phyloP scores from a whole-genome alignment of 75 land plant species.

The Selaginella tamariscina region DNA sequence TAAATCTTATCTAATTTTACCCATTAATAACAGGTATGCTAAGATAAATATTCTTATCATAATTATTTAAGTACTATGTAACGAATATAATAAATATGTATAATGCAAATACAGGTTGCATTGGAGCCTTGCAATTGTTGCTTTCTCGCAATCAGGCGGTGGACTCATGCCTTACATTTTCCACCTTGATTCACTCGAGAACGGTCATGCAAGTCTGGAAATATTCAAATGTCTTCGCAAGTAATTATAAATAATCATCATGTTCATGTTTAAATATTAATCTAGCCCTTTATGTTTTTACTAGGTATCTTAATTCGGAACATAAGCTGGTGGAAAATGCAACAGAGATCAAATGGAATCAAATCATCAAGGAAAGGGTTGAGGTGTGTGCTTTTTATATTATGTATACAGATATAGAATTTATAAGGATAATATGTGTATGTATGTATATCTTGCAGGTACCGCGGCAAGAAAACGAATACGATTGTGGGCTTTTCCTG shows the following conservation, averaged over 20 bases:
- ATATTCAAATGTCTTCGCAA: slow-evolving; percentile 13
- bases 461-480: slow-evolving; percentile 79
- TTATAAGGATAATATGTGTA: too few relatives aligned
- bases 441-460: slow-evolving; percentile 63
- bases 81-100: too few relatives aligned
- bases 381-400: not conserved
- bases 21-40: not conserved
- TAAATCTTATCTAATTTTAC: slow-evolving; percentile 4
- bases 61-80: too few relatives aligned
- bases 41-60: too few relatives aligned
- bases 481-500: slow-evolving; percentile 90
- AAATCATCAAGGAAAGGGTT: not conserved
- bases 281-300: not conserved
- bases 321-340: not conserved
- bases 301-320: not conserved
- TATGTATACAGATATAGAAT: not conserved
- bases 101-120: slow-evolving; percentile 63
- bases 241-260: not conserved
- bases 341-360: not conserved
- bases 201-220: slow-evolving; percentile 19
- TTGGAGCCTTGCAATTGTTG: slow-evolving; percentile 89
- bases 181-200: slow-evolving; percentile 74
- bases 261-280: too few relatives aligned
- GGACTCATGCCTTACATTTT: slow-evolving; percentile 45
- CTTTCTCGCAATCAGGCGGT: slow-evolving; percentile 38